phyloP scores from a whole-genome alignment of 495 filamentous ascomycete species.

The Stereocaulon alpinum region DNA sequence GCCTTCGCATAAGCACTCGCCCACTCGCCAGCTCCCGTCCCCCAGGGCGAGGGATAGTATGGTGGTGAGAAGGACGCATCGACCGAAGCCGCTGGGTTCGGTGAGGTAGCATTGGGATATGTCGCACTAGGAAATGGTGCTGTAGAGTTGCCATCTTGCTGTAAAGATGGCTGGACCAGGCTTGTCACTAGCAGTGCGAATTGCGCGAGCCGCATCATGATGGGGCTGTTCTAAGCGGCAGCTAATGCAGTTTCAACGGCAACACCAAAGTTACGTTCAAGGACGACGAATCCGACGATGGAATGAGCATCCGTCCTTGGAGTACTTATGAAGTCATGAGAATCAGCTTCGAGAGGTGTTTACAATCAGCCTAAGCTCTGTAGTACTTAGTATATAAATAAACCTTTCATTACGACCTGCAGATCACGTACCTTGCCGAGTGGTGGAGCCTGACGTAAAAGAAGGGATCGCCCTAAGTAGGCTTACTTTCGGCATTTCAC shows the following conservation, averaged over 20 bases:
- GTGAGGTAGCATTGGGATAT: constrained; percentile 20
- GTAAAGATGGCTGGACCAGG: constrained; percentile 8
- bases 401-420: neutral
- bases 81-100: constrained; percentile 16
- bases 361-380: neutral
- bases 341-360: neutral
- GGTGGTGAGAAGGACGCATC: constrained; percentile 40
- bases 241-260: constrained; percentile 5
- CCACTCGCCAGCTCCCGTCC: constrained; percentile 62
- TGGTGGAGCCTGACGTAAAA: neutral
- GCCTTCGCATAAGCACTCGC: constrained; percentile 72
- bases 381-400: neutral
- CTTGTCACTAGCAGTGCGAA: constrained; percentile 11
- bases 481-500: neutral
- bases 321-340: neutral
- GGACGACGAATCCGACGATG: neutral
- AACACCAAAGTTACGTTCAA: neutral
- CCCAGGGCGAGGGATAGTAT: constrained; percentile 77
- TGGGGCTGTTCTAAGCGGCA: neutral
- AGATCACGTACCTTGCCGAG: neutral
- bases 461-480: neutral
- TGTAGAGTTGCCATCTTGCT: constrained; percentile 20
- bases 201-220: constrained; percentile 15
- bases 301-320: neutral
- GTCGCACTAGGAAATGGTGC: constrained; percentile 20